Evolutionary conservation across 345 rosid genomes (phyloP), one percentile per base, ranked within the genome.

Genomic region (Camelina neglecta): DNA sequence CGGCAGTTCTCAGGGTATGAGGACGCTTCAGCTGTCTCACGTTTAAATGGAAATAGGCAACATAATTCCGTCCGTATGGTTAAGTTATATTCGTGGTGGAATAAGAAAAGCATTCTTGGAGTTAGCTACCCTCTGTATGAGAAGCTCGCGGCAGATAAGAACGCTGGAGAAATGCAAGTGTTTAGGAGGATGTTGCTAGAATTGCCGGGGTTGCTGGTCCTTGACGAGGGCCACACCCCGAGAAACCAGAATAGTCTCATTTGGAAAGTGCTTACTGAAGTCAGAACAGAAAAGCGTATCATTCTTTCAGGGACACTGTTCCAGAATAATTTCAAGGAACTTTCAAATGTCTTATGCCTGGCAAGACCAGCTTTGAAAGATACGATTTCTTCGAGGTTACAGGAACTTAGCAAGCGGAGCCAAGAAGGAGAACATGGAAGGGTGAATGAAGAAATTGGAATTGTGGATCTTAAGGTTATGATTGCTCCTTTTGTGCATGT

Each of bases 141-240:
- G 79, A 65, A 75, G 64, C 90, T 90, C 36, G 86, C 80, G 2
- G 75, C 74, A 39, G 60, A 48, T 21, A 81, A 66, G 67, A 12
- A 11, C 10, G 38, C 39, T 3, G 38, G 47, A 36, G 56, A 62
- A 60, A 44, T 7, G 48, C 42, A 59, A 54, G 69, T 35, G 20
- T 60, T 79, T 53, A 45, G 82, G 39, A 81, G 57, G 53, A 66
- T 79, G 55, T 82, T 91, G 12, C 80, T 86, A 11, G 83, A 86
- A 20, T 49, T 69, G 55, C 92, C 92, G 0, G 87, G 85, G 12
- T 68, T 92, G 60, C 68, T 90, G 42, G 75, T 92, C 45, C 86
- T 92, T 44, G 97, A 92, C 44, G 96, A 92, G 83, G 96, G 97
- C 8, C 97, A 92, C 72, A 90, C 86, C 0, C 84, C 96, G 5